Conservation (phyloP, 225 moss, liverwort and hornwort genomes). For the Neckera pumila region DNA sequence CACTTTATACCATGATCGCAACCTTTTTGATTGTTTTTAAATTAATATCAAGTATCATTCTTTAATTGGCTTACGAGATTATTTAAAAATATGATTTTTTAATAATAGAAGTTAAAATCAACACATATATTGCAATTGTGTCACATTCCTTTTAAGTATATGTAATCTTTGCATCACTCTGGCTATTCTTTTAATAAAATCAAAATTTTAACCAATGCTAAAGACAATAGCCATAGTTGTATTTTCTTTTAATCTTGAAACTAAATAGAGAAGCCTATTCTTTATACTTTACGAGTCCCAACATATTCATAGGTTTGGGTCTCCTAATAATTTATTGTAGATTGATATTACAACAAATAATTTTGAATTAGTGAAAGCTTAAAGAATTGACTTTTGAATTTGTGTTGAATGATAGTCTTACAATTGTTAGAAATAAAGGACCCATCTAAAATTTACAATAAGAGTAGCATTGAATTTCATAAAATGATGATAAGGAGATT, state of each 20-base stretch:
- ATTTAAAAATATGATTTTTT: too few species aligned
- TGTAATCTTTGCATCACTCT: background rate
- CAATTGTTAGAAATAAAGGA: background rate
- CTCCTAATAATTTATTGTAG: background rate
- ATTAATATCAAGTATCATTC: too few species aligned
- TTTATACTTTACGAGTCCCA: background rate
- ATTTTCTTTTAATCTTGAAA: background rate
- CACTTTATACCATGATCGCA: too few species aligned
- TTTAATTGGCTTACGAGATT: too few species aligned
- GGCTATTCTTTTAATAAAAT: background rate
- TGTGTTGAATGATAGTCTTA: background rate
- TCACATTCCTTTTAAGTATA: background rate
- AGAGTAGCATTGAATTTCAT: background rate
- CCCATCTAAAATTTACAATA: background rate
- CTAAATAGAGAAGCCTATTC: background rate
- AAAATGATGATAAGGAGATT: background rate
- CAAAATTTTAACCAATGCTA: background rate
- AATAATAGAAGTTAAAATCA: too few species aligned
- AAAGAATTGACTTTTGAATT: background rate
- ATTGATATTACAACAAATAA: background rate
- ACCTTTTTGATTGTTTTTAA: too few species aligned
- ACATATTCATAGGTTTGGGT: background rate
- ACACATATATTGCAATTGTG: too few species aligned
- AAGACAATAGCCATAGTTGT: background rate
- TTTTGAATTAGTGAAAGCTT: rapidly evolving